A percentile compares a stretch with the other conserved stretches of the same genome.
Conservation (phyloP, 441 rosid species). For the Gossypium davidsonii region DNA sequence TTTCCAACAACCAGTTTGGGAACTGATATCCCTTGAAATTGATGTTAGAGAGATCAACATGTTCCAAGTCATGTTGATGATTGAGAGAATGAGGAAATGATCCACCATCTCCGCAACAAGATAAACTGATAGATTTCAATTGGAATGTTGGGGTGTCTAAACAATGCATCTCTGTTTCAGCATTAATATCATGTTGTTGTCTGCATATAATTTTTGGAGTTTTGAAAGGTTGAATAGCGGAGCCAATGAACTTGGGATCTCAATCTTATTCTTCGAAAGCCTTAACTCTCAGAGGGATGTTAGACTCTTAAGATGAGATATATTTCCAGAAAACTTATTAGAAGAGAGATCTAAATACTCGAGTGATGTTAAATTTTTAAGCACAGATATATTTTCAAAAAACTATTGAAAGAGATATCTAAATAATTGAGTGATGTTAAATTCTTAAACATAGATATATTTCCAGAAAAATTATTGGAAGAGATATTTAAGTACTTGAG, state of each 20-base stretch:
- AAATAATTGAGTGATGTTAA: background rate
- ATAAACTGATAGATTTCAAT: background rate
- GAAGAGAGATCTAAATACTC: background rate
- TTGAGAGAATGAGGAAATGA: constrained; percentile 15
- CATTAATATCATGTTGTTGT: background rate
- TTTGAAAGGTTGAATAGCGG: constrained; percentile 1
- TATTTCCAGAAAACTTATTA: constrained; percentile 9
- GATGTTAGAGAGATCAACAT: constrained; percentile 18
- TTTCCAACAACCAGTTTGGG: constrained; percentile 25
- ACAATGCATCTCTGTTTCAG: background rate
- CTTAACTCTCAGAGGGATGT: background rate
- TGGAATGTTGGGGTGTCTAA: constrained; percentile 3
- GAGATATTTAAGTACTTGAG: background rate
- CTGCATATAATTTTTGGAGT: background rate
- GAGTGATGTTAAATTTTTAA: constrained; percentile 7
- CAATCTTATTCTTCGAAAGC: background rate
- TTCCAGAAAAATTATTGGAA: constrained; percentile 3
- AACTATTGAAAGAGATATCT: background rate
- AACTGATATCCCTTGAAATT: constrained; percentile 1
- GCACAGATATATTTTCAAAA: constrained; percentile 9
- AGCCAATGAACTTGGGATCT: background rate
- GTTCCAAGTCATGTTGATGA: background rate
- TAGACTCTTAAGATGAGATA: constrained; percentile 10
- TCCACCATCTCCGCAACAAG: background rate
- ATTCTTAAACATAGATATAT: background rate